Base-by-base conservation (phyloP, 108 stramenopile species). In the Epithemia pelagica region DNA sequence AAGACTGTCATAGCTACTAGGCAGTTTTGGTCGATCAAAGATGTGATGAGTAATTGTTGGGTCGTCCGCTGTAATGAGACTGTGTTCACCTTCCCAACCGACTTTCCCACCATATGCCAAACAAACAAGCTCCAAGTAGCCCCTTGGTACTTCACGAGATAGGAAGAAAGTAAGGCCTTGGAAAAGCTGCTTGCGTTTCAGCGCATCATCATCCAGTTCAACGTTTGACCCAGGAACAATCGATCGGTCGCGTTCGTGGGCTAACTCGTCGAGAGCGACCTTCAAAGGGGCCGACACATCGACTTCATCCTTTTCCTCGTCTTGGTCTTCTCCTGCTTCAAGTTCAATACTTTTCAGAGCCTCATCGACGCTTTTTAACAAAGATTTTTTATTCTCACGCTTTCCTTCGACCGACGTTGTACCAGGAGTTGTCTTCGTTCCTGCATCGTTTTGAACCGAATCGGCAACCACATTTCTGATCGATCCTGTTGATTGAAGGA, bases 1-100 rank as follows among this genome's bases (percentile, higher is more conserved):
- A 59, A 89, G 60, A 51, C 65, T 69, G 54, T 71, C 61, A 62
- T 86, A 91, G 31, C 64, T 78, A n/a, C 79, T 56, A 19, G 78
- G 80, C 8, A 94, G 75, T 54, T 82, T 87, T 20, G 92, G 89
- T 20, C 94, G 87, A 67, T 98, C 97, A 15, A 87, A 75, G 58
- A 98, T 73, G 69, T 97, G 92, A 73, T 99, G 99, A 2, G 97
- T 99, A 69, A 98, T 97, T 63, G 74, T 74, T 7, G 86, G 67
- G 71, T 98, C 99, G 22, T 84, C 79, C 18, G 73, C 74, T 0
- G 71, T 54, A 65, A 97, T 83, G 29, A 96, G 95, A 56, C 90
- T 90, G 56, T 91, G 91, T 24, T 83, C 74, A 1, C 94, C 96
- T 59, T 97, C 96, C 96, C 96, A 99, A 22, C 96, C 96, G 23